Base-by-base conservation (phyloP, 768 basidiomycete species). In the Phallus indusiatus region DNA sequence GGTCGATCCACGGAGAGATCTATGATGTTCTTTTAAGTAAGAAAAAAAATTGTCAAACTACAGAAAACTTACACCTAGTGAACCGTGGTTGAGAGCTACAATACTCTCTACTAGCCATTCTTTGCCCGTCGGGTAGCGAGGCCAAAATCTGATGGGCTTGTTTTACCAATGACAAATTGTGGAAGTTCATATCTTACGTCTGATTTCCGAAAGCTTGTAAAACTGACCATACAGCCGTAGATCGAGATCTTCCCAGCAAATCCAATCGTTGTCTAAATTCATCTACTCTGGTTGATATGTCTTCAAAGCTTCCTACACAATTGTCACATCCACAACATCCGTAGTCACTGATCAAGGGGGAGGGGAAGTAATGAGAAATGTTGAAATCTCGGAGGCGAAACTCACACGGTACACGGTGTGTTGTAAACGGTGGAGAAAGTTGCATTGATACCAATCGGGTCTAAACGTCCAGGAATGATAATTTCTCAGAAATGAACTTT, bases 321-420 rank as follows among this genome's bases (percentile, higher is more conserved):
- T 81, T 77, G 64, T 84, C 85, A 59, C 75, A 89, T 64, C 90
- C 90, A 64, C 88, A 90, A 65, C 81, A 82, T 1, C 88, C 89
- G 62, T 80, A 88, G 62, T 82, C 78, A 8, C 57, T 59, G 35
- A 8, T 22, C 20, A 34, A 20, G 21, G 17, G 50, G 18, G 21
- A 24, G 12, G 10, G 49, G 24, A 42, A 4, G 10, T 5, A 59
- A 18, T 51, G 3, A n/a, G 28, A 6, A 28, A 48, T 18, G 6
- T n/a, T 28, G 21, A 48, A 22, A 8, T 50, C 4, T 16, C 11
- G 21, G 10, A 18, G 50, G 18, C 12, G 0, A 9, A 20, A 53
- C 57, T 35, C 34, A 59, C 56, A 49, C 17, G 34, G 63, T 68
- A 51, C 68, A 67, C 1, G 60, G 57, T 4, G 69, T 70, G 4